phyloP scores from a whole-genome alignment of 805 yeast genomes.

The Nakazawaea ernobii region DNA sequence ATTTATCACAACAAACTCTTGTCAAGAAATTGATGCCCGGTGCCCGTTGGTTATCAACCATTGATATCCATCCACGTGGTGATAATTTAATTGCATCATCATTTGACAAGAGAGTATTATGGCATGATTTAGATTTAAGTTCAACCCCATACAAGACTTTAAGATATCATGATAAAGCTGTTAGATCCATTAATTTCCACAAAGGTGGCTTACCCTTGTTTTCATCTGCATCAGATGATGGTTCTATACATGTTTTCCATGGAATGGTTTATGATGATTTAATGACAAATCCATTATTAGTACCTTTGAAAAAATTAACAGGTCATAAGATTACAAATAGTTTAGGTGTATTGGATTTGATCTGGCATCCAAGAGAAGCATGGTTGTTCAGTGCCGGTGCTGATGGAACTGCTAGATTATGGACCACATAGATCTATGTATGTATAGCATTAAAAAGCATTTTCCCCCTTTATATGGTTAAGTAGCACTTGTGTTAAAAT shows the following conservation, averaged over 20 bases:
- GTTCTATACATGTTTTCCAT: constrained; percentile 88
- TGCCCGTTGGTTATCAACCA: constrained; percentile 87
- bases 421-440: constrained; percentile 64
- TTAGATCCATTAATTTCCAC: constrained; percentile 83
- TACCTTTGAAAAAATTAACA: constrained; percentile 87
- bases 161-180: constrained; percentile 93
- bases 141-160: constrained; percentile 91
- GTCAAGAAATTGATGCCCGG: constrained; percentile 89
- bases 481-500: too few species aligned
- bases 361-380: constrained; percentile 98
- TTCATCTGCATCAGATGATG: constrained; percentile 95
- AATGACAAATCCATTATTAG: constrained; percentile 92
- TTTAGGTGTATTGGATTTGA: constrained; percentile 80
- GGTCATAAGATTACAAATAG: constrained; percentile 81
- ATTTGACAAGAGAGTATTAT: constrained; percentile 87
- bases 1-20: constrained; percentile 77
- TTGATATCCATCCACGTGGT: constrained; percentile 87
- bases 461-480: too few species aligned
- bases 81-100: constrained; percentile 91
- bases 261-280: constrained; percentile 93
- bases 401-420: constrained; percentile 88
- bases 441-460: neutral
- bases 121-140: constrained; percentile 94
- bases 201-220: constrained; percentile 81
- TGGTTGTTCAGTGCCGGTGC: constrained; percentile 98